Base-by-base conservation (phyloP, 352 stramenopile genomes). In the Globisporangium echinulatum region DNA sequence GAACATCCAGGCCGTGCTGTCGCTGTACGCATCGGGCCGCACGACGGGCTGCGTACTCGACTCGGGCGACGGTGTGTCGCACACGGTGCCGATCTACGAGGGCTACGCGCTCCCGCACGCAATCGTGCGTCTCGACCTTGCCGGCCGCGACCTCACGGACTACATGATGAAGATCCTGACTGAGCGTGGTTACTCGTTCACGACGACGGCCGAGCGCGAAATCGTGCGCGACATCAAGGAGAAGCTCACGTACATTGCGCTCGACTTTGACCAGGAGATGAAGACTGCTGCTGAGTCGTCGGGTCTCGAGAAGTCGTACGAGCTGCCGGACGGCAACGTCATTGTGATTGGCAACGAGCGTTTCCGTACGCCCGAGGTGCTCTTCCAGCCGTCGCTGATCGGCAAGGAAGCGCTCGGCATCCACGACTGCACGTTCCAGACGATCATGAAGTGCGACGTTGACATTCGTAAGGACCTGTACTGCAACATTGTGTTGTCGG, bases 151-250 rank as follows among this genome's bases (percentile, higher is more conserved):
- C 70, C 75, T 98, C 50, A 98, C 92, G 52, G 92, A 98, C 65
- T 98, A 98, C 73, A 87, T 99, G 75, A 97, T 97, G 89, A 98
- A 97, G 76, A 97, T 98, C 61, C 69, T 98, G 57, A 97, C 88
- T 5, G 90, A 97, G 72, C 83, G 90, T 69, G 92, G 93, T 56
- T 98, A 98, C 78, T 92, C 85, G 44, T 97, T 98, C 85, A 97
- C 87, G 19, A 98, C 92, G 42, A 96, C 88, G 40, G 92, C 92
- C 54, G 93, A 98, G 65, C 85, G 93, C 66, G 96, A 99, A 82
- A 98, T 98, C 69, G 76, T 85, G 54, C 65, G 85, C 60, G 95
- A 99, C 74, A 98, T 99, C 72, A 99, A 99, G 90, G 96, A 99
- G 79, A 98, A 97, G 73, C 80, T 49, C 25, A 96, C 87, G 53